These are phyloP conservation scores for Spongiforma sp. DNA, from an alignment of 1,284 basidiomycete species.

Conservation along the genomic window DNA sequence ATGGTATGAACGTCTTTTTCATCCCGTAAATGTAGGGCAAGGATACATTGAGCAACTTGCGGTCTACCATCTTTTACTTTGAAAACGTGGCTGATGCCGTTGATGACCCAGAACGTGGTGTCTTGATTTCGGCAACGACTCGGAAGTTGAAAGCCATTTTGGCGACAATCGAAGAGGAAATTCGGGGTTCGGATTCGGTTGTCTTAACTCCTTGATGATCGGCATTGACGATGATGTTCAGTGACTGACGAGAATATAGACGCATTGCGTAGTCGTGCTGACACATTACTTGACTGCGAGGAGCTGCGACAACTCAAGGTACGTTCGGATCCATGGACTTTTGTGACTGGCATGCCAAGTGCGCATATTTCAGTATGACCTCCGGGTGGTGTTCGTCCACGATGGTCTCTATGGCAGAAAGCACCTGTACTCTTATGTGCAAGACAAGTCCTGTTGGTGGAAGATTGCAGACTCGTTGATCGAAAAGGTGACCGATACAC, in stretches of 20 bases:
- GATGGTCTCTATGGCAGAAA: slow-evolving; percentile 75
- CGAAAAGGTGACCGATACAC: slow-evolving; percentile 50
- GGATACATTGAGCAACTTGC: slow-evolving; percentile 64
- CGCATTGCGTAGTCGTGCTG: slow-evolving; percentile 48
- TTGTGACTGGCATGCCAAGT: background rate
- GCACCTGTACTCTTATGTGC: slow-evolving; percentile 77
- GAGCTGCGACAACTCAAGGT: slow-evolving; percentile 66
- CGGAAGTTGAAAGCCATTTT: slow-evolving; percentile 58
- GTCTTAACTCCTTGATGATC: background rate
- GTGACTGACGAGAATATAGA: slow-evolving; percentile 57
- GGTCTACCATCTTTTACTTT: slow-evolving; percentile 68
- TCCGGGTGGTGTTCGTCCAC: slow-evolving; percentile 75
- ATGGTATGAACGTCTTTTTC: background rate
- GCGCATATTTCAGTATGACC: slow-evolving; percentile 61
- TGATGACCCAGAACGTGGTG: slow-evolving; percentile 52
- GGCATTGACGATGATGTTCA: slow-evolving; percentile 30
- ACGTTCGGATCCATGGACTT: slow-evolving; percentile 29
- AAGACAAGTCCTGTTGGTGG: slow-evolving; percentile 73
- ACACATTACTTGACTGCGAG: slow-evolving; percentile 58
- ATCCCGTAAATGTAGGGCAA: slow-evolving; percentile 49
- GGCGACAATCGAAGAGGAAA: slow-evolving; percentile 53
- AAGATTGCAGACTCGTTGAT: slow-evolving; percentile 76
- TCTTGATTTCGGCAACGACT: slow-evolving; percentile 47
- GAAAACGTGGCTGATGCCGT: slow-evolving; percentile 62
- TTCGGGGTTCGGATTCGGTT: slow-evolving; percentile 50